A percentile compares a stretch with the other conserved stretches of the same genome.
Conservation (phyloP, 116 monocot species). For the Thalassia testudinum region DNA sequence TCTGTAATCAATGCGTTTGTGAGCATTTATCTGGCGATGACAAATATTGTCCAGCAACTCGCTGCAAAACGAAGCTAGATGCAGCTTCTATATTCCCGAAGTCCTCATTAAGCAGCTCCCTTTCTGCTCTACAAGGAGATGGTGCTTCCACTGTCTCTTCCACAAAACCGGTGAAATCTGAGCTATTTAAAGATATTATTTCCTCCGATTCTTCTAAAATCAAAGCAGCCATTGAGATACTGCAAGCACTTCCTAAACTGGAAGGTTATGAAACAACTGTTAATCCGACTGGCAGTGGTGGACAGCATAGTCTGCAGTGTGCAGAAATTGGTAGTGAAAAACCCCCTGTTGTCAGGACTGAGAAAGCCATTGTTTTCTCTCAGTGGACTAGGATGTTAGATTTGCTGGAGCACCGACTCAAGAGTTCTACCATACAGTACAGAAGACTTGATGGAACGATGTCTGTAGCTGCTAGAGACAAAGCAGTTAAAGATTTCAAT, state of each 20-base stretch:
- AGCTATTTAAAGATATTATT: constrained; percentile 1
- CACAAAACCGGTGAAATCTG: constrained; percentile 4
- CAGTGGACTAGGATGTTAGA: constrained; percentile 96
- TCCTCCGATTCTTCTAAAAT: constrained; percentile 48
- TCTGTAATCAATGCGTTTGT: constrained; percentile 73
- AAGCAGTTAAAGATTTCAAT: constrained; percentile 76
- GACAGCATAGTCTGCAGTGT: too few species aligned
- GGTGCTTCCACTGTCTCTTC: constrained; percentile 7
- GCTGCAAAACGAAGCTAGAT: constrained; percentile 38
- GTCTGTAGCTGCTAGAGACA: constrained; percentile 66
- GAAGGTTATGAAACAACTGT: neutral
- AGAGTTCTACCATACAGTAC: constrained; percentile 36
- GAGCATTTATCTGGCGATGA: constrained; percentile 57
- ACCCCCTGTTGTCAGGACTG: constrained; percentile 9
- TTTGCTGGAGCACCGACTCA: constrained; percentile 57
- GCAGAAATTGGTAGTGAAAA: too few species aligned
- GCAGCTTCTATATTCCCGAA: constrained; percentile 44
- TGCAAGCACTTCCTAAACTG: constrained; percentile 34
- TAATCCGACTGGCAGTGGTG: too few species aligned
- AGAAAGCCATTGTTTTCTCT: constrained; percentile 86
- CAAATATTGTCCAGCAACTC: constrained; percentile 34
- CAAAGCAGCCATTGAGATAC: constrained; percentile 51
- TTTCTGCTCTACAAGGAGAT: constrained; percentile 10
- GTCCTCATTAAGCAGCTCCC: constrained; percentile 25
- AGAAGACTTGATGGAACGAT: constrained; percentile 89